Evolutionary conservation across 2,329 filamentous ascomycete species (phyloP).

Genomic region (Akanthomyces dipterigenus): DNA sequence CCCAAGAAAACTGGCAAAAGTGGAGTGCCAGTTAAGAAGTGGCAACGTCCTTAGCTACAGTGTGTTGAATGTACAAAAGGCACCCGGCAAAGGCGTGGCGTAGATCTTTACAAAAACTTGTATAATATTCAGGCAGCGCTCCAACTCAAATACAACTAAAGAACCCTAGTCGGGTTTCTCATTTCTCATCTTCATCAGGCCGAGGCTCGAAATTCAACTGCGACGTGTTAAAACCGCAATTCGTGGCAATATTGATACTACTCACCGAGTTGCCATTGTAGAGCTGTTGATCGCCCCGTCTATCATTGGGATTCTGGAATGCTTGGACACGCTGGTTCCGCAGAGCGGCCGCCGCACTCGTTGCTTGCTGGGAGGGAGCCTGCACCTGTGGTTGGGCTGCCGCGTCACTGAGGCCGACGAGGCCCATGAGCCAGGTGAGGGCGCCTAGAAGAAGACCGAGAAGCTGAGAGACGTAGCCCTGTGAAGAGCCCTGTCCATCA

Average conservation of each 20-base stretch:
- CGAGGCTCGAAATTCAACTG: constrained; percentile 65
- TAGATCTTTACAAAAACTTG: constrained; percentile 19
- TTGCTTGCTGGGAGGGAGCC: not conserved
- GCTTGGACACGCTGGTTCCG: constrained; percentile 18
- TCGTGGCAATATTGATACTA: constrained; percentile 12
- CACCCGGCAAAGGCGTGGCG: constrained; percentile 10
- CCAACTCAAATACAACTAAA: not conserved
- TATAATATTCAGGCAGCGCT: constrained; percentile 15
- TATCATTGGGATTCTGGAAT: constrained; percentile 33
- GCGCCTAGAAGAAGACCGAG: constrained; percentile 24
- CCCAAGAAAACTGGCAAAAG: not conserved
- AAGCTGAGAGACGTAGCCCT: constrained; percentile 22
- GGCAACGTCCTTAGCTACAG: not conserved
- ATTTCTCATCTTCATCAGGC: constrained; percentile 50
- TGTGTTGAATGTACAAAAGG: not conserved
- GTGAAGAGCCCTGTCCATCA: constrained; percentile 19
- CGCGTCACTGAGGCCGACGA: constrained; percentile 21
- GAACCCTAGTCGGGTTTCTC: not conserved
- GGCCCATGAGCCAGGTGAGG: constrained; percentile 23
- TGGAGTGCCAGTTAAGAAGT: not conserved
- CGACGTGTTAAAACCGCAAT: constrained; percentile 21
- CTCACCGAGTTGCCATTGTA: constrained; percentile 89
- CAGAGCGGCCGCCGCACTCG: constrained; percentile 12
- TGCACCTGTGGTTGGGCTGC: not conserved
- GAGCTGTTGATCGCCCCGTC: constrained; percentile 58